Conservation (phyloP, 2,329 filamentous ascomycete species). For the Fusarium burgessii region DNA sequence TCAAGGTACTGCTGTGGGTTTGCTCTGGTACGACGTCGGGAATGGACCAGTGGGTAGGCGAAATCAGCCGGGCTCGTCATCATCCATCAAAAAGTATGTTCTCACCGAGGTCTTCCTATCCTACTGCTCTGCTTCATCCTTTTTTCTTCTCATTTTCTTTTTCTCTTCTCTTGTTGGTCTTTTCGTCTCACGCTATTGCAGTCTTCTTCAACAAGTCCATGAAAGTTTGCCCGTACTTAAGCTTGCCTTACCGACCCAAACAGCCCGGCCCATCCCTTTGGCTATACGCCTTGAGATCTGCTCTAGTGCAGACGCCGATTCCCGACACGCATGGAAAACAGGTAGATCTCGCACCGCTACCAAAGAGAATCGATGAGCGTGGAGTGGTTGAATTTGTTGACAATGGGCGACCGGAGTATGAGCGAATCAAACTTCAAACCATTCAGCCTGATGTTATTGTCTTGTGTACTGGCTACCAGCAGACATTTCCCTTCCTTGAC, state of each 20-base stretch:
- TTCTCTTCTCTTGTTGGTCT: too few relatives aligned
- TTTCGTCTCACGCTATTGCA: background rate
- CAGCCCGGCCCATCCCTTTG: background rate
- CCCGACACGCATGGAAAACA: background rate
- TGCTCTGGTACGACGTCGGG: background rate
- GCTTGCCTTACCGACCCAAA: background rate
- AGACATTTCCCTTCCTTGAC: background rate
- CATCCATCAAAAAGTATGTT: background rate
- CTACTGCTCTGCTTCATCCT: too few relatives aligned
- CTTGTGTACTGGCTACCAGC: background rate
- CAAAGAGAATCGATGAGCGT: background rate
- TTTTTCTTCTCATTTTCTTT: too few relatives aligned
- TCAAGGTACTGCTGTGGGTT: background rate
- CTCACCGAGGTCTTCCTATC: too few relatives aligned
- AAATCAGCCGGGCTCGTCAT: background rate
- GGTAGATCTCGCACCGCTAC: background rate
- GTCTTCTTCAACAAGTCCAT: conserved; percentile 9
- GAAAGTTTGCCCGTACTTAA: conserved; percentile 3
- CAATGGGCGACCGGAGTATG: background rate
- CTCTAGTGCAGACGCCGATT: background rate
- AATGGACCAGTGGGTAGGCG: background rate
- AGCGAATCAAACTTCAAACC: background rate
- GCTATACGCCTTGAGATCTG: background rate
- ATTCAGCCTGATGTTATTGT: background rate
- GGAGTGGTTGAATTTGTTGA: background rate